Evolutionary conservation across 768 basidiomycete genomes (phyloP), one percentile per base, ranked within the genome.

Genomic region (Leccinellum rugosiceps): DNA sequence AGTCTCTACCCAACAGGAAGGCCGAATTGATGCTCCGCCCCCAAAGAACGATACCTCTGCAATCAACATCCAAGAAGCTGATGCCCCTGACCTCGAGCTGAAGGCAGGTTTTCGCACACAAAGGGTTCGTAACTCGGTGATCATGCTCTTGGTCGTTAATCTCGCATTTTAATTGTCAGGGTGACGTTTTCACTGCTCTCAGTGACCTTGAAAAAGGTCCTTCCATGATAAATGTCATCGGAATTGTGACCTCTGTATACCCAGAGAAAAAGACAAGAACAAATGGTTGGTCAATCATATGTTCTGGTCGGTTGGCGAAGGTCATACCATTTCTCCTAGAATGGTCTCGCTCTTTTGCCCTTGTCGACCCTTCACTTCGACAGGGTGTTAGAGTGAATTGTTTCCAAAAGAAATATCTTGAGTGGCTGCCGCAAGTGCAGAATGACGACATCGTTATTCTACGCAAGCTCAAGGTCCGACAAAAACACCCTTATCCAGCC

Each of bases 371-470:
- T n/a, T 69, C 26, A 9, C 50, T 65, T 6, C 53, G 44, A 28
- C 57, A 46, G 6, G 68, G 68, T n/a, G 59, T 78, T 48, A 72
- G 52, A 58, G 68, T 80, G 25, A 85, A 77, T 48, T 82, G 79
- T 53, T 90, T 90, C 63, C 76, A 79, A 6, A 76, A 76, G 60
- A 73, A 70, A 48, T 62, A 80, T 58, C 38, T 63, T 23, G 74
- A 79, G 53, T 83, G 79, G 79, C 68, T 88, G 3, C 86, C 87
- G 1, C 67, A 72, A 34, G 74, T 79, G 15, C 69, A 69, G 4
- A 53, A 59, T n/a, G 81, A 81, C 1, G 80, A 86, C 56, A 64
- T 87, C 21, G 60, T 87, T 8, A 74, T 87, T 52, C 64, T 86
- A 25, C 76, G 73, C 43, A 69, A 73, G 47, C 69, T 86, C 31